Conservation (phyloP, 495 filamentous ascomycete species). For the Elaphomyces granulatus region DNA sequence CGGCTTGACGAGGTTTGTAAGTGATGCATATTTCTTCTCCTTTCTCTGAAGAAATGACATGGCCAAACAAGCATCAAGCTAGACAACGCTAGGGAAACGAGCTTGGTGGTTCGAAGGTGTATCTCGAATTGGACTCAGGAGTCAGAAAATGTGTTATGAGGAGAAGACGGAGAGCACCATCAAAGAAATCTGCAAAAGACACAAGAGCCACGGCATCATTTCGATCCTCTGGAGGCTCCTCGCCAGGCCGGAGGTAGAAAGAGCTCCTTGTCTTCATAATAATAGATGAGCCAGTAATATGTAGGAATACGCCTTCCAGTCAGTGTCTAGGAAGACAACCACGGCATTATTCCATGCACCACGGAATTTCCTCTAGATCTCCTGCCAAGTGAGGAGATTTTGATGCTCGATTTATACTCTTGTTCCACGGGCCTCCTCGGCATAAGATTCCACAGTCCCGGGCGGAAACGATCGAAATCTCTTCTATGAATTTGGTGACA, state of each 20-base stretch:
- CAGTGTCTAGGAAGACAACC: conserved; percentile 36
- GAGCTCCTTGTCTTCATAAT: conserved; percentile 75
- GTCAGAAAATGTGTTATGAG: too few species aligned
- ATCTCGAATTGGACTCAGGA: conserved; percentile 44
- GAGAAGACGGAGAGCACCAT: conserved; percentile 32
- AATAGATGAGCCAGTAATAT: conserved; percentile 71
- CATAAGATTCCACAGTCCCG: conserved; percentile 23
- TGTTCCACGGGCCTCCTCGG: conserved; percentile 8
- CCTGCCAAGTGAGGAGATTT: conserved; percentile 47
- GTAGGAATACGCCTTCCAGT: conserved; percentile 40
- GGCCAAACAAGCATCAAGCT: too few species aligned
- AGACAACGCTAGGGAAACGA: background rate
- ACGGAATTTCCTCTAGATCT: conserved; percentile 43
- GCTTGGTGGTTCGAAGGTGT: conserved; percentile 37
- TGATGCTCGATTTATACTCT: conserved; percentile 27
- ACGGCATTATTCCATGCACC: conserved; percentile 43
- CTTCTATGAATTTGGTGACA: conserved; percentile 28
- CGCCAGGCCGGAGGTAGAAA: conserved; percentile 44
- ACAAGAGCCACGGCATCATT: conserved; percentile 69
- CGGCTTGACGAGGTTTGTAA: conserved; percentile 67
- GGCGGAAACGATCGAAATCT: conserved; percentile 45
- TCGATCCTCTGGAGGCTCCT: conserved; percentile 33
- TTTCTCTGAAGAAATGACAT: conserved; percentile 10
- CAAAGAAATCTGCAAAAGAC: conserved; percentile 76
- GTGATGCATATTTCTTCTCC: conserved; percentile 68